Conservation (phyloP, 148 eudicot genomes). For the Vaccinium macrocarpon region DNA sequence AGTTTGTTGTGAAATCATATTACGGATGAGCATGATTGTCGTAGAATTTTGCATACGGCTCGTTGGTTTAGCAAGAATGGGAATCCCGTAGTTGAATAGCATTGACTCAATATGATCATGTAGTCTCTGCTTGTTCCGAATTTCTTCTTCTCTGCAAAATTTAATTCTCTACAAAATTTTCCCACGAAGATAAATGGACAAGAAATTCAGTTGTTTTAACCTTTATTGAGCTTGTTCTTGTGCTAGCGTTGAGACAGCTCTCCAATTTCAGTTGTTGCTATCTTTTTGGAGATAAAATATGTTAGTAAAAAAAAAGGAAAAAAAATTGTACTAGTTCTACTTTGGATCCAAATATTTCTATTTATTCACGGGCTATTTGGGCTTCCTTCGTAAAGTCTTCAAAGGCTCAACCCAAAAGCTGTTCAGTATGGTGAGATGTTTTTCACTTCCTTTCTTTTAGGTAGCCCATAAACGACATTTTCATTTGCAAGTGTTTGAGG, state of each 20-base stretch:
- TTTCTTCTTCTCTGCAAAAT: neutral
- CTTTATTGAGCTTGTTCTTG: neutral
- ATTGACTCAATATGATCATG: too few relatives aligned
- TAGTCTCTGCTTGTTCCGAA: neutral
- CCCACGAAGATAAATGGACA: neutral
- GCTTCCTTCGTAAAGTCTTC: neutral
- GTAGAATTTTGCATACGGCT: neutral
- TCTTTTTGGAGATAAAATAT: too few relatives aligned
- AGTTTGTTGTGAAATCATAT: neutral
- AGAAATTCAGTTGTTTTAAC: neutral
- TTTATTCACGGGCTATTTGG: neutral
- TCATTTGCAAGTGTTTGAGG: neutral
- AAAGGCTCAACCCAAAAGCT: neutral
- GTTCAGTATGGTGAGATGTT: neutral
- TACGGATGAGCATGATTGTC: neutral
- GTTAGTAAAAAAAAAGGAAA: too few relatives aligned
- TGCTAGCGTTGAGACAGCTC: neutral
- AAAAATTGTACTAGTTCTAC: too few relatives aligned
- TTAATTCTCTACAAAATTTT: too few relatives aligned
- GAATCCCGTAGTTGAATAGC: neutral
- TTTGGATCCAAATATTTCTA: neutral
- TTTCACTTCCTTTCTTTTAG: neutral
- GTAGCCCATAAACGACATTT: neutral
- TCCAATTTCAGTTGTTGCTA: constrained; percentile 3
- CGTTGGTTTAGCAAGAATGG: neutral